Conservation (phyloP, 2,329 filamentous ascomycete species). For the Aspergillus udagawae region DNA sequence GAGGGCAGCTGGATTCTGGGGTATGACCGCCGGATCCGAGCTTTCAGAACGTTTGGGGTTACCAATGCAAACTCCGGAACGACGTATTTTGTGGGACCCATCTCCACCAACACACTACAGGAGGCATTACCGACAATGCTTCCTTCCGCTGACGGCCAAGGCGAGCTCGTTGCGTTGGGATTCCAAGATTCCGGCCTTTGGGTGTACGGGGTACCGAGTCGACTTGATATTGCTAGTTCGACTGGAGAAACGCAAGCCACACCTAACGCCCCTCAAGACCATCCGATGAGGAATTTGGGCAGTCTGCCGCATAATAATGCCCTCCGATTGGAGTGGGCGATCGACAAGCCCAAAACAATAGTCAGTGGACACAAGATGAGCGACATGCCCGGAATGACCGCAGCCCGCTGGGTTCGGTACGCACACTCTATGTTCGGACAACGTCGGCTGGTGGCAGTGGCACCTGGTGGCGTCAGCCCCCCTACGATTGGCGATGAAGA, state of each 20-base stretch:
- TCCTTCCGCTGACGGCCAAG: slow-evolving; percentile 64
- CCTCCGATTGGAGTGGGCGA: slow-evolving; percentile 31
- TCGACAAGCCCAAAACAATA: slow-evolving; percentile 59
- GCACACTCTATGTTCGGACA: slow-evolving; percentile 50
- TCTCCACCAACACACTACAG: slow-evolving; percentile 41
- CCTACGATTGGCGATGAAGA: slow-evolving; percentile 65
- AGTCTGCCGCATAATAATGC: slow-evolving; percentile 17
- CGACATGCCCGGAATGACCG: slow-evolving; percentile 62
- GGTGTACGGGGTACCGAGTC: slow-evolving; percentile 74
- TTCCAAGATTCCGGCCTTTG: slow-evolving; percentile 70
- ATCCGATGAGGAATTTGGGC: background rate
- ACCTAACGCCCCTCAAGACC: slow-evolving; percentile 3
- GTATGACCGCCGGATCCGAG: slow-evolving; percentile 72
- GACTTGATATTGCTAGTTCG: slow-evolving; percentile 55
- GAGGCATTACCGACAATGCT: slow-evolving; percentile 65
- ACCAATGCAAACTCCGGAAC: slow-evolving; percentile 72
- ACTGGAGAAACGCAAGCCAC: slow-evolving; percentile 20
- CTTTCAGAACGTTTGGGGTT: slow-evolving; percentile 71
- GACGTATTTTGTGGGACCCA: slow-evolving; percentile 72
- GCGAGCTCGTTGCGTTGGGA: slow-evolving; percentile 69
- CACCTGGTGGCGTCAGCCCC: slow-evolving; percentile 62
- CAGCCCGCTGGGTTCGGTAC: slow-evolving; percentile 67
- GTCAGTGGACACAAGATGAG: slow-evolving; percentile 63
- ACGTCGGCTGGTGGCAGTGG: slow-evolving; percentile 62
- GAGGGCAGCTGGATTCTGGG: slow-evolving; percentile 74